Evolutionary conservation across 2,329 filamentous ascomycete species (phyloP).

Genomic region (Pseudocercospora fijiensis): DNA sequence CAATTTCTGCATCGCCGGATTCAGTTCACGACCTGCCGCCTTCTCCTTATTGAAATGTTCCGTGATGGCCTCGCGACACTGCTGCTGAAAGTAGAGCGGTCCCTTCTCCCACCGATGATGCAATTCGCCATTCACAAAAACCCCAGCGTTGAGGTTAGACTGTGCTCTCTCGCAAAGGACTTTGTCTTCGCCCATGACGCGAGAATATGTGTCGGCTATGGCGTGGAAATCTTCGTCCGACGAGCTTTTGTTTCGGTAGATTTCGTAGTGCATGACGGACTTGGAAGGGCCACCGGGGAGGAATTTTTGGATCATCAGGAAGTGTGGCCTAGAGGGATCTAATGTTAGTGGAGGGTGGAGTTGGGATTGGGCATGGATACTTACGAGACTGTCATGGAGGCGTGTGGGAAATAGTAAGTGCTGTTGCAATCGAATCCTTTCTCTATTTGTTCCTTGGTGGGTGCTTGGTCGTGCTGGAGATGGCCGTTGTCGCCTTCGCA

Average conservation of each 20-base stretch:
- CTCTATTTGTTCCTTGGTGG: conserved; percentile 49
- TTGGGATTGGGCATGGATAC: conserved; percentile 22
- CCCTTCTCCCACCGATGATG: conserved; percentile 55
- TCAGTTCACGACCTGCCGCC: conserved; percentile 49
- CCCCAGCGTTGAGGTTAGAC: conserved; percentile 58
- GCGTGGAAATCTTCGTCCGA: conserved; percentile 55
- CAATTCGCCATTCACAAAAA: conserved; percentile 61
- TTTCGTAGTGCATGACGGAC: conserved; percentile 59
- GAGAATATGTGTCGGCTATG: conserved; percentile 59
- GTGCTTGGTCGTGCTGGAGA: conserved; percentile 49
- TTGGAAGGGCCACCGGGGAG: conserved; percentile 53
- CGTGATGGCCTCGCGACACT: conserved; percentile 48
- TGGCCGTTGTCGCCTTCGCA: conserved; percentile 51
- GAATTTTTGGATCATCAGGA: conserved; percentile 62
- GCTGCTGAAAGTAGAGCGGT: conserved; percentile 55
- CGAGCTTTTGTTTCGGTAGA: conserved; percentile 59
- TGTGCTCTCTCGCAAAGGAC: conserved; percentile 59
- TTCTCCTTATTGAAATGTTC: conserved; percentile 51
- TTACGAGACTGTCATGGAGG: conserved; percentile 51
- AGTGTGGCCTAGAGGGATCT: conserved; percentile 48
- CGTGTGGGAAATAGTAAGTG: conserved; percentile 52
- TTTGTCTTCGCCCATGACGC: conserved; percentile 63
- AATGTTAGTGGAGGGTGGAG: neutral
- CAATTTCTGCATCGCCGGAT: conserved; percentile 47
- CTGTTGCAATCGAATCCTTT: conserved; percentile 47